Evolutionary conservation across 208 protist genomes (phyloP).

Genomic region (Trypanosoma grayi): DNA sequence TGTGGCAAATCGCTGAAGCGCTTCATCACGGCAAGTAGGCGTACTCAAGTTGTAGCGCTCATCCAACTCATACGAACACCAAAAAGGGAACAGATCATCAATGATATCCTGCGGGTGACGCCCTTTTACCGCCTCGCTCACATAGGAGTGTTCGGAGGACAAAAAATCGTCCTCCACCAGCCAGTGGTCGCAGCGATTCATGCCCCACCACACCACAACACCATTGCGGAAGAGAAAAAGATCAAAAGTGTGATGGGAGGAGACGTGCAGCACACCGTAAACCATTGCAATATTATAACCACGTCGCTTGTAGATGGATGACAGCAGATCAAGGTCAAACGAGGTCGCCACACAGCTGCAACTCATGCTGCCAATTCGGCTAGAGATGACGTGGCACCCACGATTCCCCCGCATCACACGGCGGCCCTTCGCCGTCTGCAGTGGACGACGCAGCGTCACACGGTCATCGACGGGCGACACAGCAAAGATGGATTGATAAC

Average conservation of each 20-base stretch:
- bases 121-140: constrained; percentile 36
- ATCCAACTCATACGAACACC: constrained; percentile 68
- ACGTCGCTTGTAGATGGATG: constrained; percentile 45
- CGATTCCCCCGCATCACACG: constrained; percentile 5
- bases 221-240: constrained; percentile 64
- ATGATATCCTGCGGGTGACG: constrained; percentile 47
- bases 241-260: constrained; percentile 43
- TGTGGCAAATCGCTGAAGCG: constrained; percentile 48
- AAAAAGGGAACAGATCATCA: constrained; percentile 63
- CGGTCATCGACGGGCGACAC: constrained; percentile 65
- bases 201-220: constrained; percentile 75
- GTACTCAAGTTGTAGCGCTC: constrained; percentile 24
- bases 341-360: constrained; percentile 49
- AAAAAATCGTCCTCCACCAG: constrained; percentile 74
- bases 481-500: constrained; percentile 78
- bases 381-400: constrained; percentile 36
- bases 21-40: constrained; percentile 20
- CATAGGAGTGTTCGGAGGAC: constrained; percentile 25
- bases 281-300: constrained; percentile 47
- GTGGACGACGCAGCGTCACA: constrained; percentile 48
- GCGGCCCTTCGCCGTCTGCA: constrained; percentile 8
- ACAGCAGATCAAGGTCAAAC: constrained; percentile 45
- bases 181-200: constrained; percentile 64
- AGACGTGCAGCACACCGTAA: constrained; percentile 60
- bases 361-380: constrained; percentile 61